phyloP scores from a whole-genome alignment of 805 yeast genomes.

The Wickerhamiella galacta region DNA sequence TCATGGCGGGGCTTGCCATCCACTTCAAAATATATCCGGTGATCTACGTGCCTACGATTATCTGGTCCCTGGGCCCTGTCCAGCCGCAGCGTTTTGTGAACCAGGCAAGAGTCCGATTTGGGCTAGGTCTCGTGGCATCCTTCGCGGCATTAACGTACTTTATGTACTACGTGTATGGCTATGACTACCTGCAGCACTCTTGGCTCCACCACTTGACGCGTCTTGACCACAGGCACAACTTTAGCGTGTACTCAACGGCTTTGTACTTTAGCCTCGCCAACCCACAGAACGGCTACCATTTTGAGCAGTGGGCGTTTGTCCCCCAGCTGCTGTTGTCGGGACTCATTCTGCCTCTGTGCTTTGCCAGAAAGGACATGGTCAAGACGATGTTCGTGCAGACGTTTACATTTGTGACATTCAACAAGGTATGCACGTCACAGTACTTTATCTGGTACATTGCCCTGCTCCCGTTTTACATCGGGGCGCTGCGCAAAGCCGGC shows the following conservation, averaged over 20 bases:
- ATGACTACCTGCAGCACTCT: slow-evolving; percentile 58
- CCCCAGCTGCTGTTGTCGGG: slow-evolving; percentile 61
- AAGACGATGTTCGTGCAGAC: slow-evolving; percentile 59
- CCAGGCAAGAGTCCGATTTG: slow-evolving; percentile 27
- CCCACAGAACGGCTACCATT: slow-evolving; percentile 9
- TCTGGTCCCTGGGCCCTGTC: slow-evolving; percentile 27
- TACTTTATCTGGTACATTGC: slow-evolving; percentile 91
- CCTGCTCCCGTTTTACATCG: slow-evolving; percentile 57
- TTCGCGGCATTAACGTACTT: slow-evolving; percentile 31
- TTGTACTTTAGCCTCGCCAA: slow-evolving; percentile 26
- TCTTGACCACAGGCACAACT: slow-evolving; percentile 88
- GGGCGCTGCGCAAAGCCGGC: slow-evolving; percentile 27
- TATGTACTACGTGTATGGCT: slow-evolving; percentile 60
- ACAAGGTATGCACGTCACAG: slow-evolving; percentile 83
- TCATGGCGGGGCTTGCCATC: slow-evolving; percentile 57
- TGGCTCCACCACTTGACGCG: slow-evolving; percentile 71
- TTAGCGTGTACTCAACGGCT: slow-evolving; percentile 67
- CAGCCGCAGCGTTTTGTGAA: slow-evolving; percentile 23
- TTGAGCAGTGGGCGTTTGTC: slow-evolving; percentile 42
- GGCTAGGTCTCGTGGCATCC: slow-evolving; percentile 26
- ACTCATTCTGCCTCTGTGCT: slow-evolving; percentile 38
- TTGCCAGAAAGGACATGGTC: slow-evolving; percentile 29
- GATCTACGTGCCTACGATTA: slow-evolving; percentile 62
- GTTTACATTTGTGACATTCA: slow-evolving; percentile 57
- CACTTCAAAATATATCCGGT: slow-evolving; percentile 90